Percentiles rank a stretch among this genome's conserved stretches.
phyloP scores from a whole-genome alignment of 306 rosid species.

The Fragaria vesca region DNA sequence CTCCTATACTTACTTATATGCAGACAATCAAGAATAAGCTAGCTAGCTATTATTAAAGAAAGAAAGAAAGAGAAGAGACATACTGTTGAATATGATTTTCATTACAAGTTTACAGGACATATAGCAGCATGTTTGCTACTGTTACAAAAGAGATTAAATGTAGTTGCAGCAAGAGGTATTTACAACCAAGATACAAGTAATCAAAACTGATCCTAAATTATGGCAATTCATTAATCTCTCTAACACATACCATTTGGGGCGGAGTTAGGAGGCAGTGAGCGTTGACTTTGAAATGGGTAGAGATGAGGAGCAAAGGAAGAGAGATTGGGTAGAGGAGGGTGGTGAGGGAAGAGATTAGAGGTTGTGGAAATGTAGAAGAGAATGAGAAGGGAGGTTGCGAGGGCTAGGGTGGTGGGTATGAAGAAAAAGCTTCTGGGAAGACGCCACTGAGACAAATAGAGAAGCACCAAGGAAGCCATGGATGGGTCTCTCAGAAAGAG shows the following conservation, averaged over 20 bases:
- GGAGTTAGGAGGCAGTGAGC: background rate
- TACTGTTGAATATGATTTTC: too few relatives aligned
- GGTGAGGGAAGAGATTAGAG: conserved; percentile 41
- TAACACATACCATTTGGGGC: background rate
- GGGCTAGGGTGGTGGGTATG: conserved; percentile 55
- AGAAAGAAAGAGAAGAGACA: background rate
- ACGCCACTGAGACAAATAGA: conserved; percentile 28
- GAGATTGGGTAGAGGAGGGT: conserved; percentile 21
- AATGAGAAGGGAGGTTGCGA: conserved; percentile 41
- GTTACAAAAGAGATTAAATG: too few relatives aligned
- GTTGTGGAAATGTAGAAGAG: conserved; percentile 52
- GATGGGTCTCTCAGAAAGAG: background rate
- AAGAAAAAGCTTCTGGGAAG: conserved; percentile 36
- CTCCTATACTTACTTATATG: background rate
- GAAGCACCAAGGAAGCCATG: conserved; percentile 26
- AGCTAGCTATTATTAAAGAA: background rate
- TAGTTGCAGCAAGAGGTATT: too few relatives aligned
- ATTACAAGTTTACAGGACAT: too few relatives aligned
- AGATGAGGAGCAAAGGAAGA: conserved; percentile 6
- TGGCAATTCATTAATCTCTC: too few relatives aligned
- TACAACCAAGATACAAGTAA: too few relatives aligned
- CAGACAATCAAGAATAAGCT: background rate
- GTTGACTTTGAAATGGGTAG: background rate
- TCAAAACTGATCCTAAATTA: too few relatives aligned
- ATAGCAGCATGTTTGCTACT: too few relatives aligned